phyloP scores from a whole-genome alignment of 2,329 filamentous ascomycete species.

The Fusarium lyarnte region DNA sequence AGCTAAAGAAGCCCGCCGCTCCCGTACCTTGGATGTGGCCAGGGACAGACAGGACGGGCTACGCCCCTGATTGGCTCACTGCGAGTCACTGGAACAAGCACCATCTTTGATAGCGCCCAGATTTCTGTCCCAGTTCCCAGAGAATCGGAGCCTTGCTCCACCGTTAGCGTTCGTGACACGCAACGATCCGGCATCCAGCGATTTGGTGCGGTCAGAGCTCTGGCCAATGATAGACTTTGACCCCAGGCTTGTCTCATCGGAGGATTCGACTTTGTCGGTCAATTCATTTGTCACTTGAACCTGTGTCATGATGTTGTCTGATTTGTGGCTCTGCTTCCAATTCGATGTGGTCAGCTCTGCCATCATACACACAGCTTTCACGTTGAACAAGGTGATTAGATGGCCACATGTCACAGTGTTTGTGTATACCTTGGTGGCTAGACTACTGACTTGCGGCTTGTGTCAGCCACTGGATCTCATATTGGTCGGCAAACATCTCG shows the following conservation, averaged over 20 bases:
- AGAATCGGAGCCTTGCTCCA: slow-evolving; percentile 47
- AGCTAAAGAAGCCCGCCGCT: slow-evolving; percentile 37
- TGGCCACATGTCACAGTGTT: background rate
- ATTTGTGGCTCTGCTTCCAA: background rate
- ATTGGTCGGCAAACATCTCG: slow-evolving; percentile 8
- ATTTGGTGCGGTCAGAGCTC: slow-evolving; percentile 33
- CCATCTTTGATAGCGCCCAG: slow-evolving; percentile 39
- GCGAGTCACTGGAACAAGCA: slow-evolving; percentile 34
- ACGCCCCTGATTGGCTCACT: slow-evolving; percentile 38
- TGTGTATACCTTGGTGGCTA: background rate
- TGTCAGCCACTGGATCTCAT: slow-evolving; percentile 13
- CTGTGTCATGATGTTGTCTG: slow-evolving; percentile 14
- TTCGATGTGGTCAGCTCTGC: slow-evolving; percentile 16
- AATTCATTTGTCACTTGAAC: slow-evolving; percentile 15
- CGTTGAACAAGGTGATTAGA: background rate
- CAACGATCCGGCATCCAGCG: slow-evolving; percentile 40
- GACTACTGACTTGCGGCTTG: background rate
- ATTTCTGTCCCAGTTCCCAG: slow-evolving; percentile 45
- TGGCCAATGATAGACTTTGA: slow-evolving; percentile 16
- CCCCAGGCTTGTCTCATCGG: slow-evolving; percentile 25
- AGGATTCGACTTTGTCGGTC: slow-evolving; percentile 27
- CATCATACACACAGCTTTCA: background rate
- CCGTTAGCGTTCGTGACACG: slow-evolving; percentile 42
- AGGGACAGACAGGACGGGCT: slow-evolving; percentile 20
- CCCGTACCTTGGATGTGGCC: slow-evolving; percentile 41